Conservation (phyloP, 805 yeast genomes). For the Cephaloascus fragrans region DNA sequence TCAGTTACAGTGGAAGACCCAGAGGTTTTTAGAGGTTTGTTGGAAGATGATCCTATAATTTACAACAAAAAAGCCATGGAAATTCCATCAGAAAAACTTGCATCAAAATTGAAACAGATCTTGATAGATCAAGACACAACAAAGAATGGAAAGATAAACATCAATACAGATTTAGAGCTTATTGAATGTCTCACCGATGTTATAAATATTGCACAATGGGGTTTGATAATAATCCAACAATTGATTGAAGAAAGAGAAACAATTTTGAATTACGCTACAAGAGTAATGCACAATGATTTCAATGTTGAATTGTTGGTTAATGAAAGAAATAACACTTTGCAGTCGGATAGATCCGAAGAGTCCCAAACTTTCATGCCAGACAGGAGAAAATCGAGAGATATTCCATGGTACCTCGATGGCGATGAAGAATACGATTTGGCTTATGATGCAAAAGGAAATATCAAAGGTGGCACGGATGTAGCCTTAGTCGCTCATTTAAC, state of each 20-base stretch:
- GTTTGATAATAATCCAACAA: conserved; percentile 37
- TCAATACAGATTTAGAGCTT: conserved; percentile 28
- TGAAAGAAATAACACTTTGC: conserved; percentile 32
- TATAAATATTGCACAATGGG: conserved; percentile 19
- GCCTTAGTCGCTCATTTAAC: conserved; percentile 78
- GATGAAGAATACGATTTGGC: conserved; percentile 51
- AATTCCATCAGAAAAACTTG: conserved; percentile 37
- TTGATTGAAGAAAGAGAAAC: conserved; percentile 64
- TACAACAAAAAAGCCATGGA: conserved; percentile 27
- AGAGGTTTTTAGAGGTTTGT: conserved; percentile 57
- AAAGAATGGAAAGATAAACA: conserved; percentile 13
- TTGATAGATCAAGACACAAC: conserved; percentile 38
- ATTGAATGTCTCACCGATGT: conserved; percentile 26
- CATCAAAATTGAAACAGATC: conserved; percentile 34
- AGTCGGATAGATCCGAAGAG: conserved; percentile 26
- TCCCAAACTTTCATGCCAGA: conserved; percentile 19
- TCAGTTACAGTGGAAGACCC: conserved; percentile 65
- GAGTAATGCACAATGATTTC: conserved; percentile 69
- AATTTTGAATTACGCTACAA: conserved; percentile 60
- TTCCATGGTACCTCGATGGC: conserved; percentile 66
- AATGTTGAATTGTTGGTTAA: conserved; percentile 47
- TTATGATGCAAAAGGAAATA: conserved; percentile 58
- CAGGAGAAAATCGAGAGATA: conserved; percentile 25
- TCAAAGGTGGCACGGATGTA: conserved; percentile 76
- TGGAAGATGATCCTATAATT: conserved; percentile 39